Base-by-base conservation (phyloP, 2,329 filamentous ascomycete genomes). In the Malbranchea cinnamomea region DNA sequence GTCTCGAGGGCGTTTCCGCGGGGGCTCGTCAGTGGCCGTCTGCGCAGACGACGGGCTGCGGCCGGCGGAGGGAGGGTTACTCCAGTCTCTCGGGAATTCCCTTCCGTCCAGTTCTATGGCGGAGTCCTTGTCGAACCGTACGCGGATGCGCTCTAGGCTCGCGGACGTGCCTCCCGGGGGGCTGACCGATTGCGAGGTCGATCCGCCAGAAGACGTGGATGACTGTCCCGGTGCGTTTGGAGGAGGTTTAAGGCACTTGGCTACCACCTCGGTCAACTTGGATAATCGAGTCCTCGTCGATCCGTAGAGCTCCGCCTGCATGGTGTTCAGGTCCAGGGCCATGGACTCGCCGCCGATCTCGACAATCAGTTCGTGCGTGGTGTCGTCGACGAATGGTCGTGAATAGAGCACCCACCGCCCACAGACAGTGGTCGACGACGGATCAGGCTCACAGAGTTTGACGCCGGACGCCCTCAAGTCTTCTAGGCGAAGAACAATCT, bases 391-490 rank as follows among this genome's bases (percentile, higher is more conserved):
- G 45, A 77, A 91, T 0, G 87, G 87, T 4, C 87, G 73, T 9
- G 80, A 72, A 45, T 95, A 95, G 39, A 72, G 71, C 16, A 92
- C 72, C 62, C 71, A 79, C 4, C 68, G 66, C 6, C 52, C 40
- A 8, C 28, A 23, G 15, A 34, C 32, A 20, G 52, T 34, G 29
- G 40, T 40, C 13, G 50, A 38, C 3, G 44, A 34, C 11, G 41
- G 14, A 2, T 24, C 5, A 9, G 30, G 24, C n/a, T 37, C 41
- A 29, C 78, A 74, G 6, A 56, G 52, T 10, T 72, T 71, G 26
- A 94, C 63, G 9, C 87, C 87, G 2, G 79, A 84, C 44, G 87
- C 85, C 19, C 87, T 72, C n/a, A 95, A 70, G 45, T 94, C 85
- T 45, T 89, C 77, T 2, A 95, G 56, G 1, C 81, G 68, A 18